Conservation (phyloP, 176 grass and related monocot genomes). For the Chloris gayana region DNA sequence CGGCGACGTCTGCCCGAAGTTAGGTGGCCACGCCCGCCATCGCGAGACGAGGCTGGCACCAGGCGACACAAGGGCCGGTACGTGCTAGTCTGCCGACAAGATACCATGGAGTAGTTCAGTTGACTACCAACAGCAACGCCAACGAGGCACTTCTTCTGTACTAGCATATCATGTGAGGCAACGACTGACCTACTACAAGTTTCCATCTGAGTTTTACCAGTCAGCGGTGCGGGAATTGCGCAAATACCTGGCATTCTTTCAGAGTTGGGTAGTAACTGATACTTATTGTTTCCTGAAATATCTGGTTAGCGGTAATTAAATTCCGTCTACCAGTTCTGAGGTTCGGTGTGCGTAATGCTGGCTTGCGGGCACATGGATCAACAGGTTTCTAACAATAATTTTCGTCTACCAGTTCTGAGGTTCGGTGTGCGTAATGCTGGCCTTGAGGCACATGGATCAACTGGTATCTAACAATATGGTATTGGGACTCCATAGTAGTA, state of each 20-base stretch:
- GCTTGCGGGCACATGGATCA: too few species aligned
- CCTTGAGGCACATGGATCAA: neutral
- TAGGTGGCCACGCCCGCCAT: neutral
- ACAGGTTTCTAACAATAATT: too few species aligned
- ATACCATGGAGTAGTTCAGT: neutral
- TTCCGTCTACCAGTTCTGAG: neutral
- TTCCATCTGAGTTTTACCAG: neutral
- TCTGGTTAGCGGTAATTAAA: neutral
- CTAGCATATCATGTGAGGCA: too few species aligned
- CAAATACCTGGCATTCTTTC: neutral
- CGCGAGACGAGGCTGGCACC: neutral
- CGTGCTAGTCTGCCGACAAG: neutral
- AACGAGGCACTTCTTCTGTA: neutral
- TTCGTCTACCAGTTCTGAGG: too few species aligned
- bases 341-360: too few species aligned
- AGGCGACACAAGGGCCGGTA: too few species aligned
- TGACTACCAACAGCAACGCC: neutral
- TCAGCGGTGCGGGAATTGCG: neutral
- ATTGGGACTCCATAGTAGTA: neutral
- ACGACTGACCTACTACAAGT: too few species aligned
- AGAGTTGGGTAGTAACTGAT: neutral
- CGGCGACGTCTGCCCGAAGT: slow-evolving; percentile 17
- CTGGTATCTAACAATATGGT: too few species aligned
- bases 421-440: too few species aligned
- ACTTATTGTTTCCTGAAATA: neutral